These are phyloP conservation scores for Fusarium subtropicale DNA, from an alignment of 2,329 filamentous ascomycete genomes.

Conservation along the genomic window DNA sequence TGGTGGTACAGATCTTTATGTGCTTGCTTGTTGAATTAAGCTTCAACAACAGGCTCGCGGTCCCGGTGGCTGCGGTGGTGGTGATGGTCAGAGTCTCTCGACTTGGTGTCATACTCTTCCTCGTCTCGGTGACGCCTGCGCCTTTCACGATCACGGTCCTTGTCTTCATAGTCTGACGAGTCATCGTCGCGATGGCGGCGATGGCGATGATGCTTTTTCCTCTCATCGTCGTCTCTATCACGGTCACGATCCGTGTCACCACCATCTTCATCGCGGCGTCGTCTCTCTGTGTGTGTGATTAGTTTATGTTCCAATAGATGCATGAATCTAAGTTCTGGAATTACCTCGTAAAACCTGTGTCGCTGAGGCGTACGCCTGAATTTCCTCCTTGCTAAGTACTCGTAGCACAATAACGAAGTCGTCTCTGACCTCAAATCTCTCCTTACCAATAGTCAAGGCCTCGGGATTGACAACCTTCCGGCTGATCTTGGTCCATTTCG, in stretches of 20 bases:
- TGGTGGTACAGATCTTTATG: background rate
- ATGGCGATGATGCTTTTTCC: slow-evolving; percentile 40
- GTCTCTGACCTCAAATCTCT: slow-evolving; percentile 90
- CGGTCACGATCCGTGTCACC: slow-evolving; percentile 47
- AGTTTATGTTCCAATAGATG: slow-evolving; percentile 8
- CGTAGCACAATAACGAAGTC: slow-evolving; percentile 94
- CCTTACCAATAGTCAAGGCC: slow-evolving; percentile 85
- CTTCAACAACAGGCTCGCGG: slow-evolving; percentile 45
- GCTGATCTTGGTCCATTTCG: slow-evolving; percentile 94
- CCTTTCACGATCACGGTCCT: slow-evolving; percentile 53
- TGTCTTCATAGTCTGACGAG: slow-evolving; percentile 49
- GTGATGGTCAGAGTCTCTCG: slow-evolving; percentile 50
- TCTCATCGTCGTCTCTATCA: slow-evolving; percentile 49
- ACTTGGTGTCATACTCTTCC: slow-evolving; percentile 46
- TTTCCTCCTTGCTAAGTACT: slow-evolving; percentile 88
- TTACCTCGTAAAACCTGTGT: slow-evolving; percentile 85
- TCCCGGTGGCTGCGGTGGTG: slow-evolving; percentile 51
- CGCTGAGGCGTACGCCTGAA: slow-evolving; percentile 84
- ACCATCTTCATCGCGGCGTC: slow-evolving; percentile 49
- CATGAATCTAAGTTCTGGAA: slow-evolving; percentile 42
- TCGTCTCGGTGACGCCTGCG: slow-evolving; percentile 49
- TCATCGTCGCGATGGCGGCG: slow-evolving; percentile 45
- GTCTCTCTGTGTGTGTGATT: slow-evolving; percentile 46
- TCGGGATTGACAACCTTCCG: slow-evolving; percentile 90
- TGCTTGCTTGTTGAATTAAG: slow-evolving; percentile 7